Conservation (phyloP, 352 stramenopile genomes). For the Globisporangium barbulae region DNA sequence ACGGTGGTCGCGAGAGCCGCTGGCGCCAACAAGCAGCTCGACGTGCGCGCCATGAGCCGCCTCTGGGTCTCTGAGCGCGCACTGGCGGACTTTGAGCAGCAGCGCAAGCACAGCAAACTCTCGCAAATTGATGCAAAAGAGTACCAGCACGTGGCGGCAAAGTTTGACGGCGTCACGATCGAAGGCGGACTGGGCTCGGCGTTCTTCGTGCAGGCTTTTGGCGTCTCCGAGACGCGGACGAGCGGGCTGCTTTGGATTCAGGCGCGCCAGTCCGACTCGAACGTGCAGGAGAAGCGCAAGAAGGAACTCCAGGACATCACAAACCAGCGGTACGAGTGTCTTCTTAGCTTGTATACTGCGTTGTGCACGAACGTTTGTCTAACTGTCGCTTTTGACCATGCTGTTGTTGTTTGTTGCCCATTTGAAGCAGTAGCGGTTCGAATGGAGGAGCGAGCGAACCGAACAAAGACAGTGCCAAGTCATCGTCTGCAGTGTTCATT, state of each 20-base stretch:
- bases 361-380: not conserved
- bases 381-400: not conserved
- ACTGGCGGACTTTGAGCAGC: constrained; percentile 38
- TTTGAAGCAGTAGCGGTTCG: not conserved
- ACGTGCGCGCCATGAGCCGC: constrained; percentile 32
- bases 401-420: not conserved
- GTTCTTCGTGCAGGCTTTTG: constrained; percentile 21
- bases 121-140: constrained; percentile 12
- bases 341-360: not conserved
- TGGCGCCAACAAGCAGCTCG: constrained; percentile 27
- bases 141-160: constrained; percentile 50
- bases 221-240: constrained; percentile 4
- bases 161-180: constrained; percentile 46
- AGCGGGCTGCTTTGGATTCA: constrained; percentile 60
- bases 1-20: not conserved
- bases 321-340: constrained; percentile 22
- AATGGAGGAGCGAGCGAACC: not conserved
- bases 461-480: constrained; percentile 4
- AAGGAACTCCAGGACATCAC: constrained; percentile 62
- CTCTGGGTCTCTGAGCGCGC: constrained; percentile 50
- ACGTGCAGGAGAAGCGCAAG: constrained; percentile 44
- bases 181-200: constrained; percentile 44
- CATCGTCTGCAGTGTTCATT: constrained; percentile 16
- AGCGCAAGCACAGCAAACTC: constrained; percentile 15
- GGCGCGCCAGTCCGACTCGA: constrained; percentile 41